Evolutionary conservation across 2,329 filamentous ascomycete genomes (phyloP), one percentile per base, ranked within the genome.

Genomic region (Epichloe typhina): DNA sequence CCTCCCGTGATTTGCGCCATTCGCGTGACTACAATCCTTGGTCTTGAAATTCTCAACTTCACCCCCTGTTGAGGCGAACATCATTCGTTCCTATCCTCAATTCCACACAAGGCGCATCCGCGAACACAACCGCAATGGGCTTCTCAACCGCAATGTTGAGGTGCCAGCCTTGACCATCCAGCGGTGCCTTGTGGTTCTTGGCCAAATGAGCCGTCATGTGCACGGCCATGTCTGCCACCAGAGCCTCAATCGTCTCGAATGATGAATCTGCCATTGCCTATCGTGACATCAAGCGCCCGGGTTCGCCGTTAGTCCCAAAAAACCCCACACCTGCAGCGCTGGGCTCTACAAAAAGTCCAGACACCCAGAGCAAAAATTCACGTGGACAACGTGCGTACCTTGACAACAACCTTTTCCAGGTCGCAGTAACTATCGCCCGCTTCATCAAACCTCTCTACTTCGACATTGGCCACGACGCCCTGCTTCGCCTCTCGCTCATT

Each of bases 81-180:
- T 61, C 56, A 15, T 61, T 55, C 4, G 62, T 65, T 39, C 59
- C 61, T 46, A 59, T 58, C 37, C 58, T 60, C 57, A 65, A 60
- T 62, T 88, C 83, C 5, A 89, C 80, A 4, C 75, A 73, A 0
- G 85, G 83, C 11, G 80, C 82, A 56, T 88, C 84, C 2, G 86
- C 86, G 58, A 84, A 78, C 0, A 80, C 76, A 19, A 89, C 82
- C 0, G 86, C 86, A 12, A 83, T 80, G 3, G 86, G 86, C 68
- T 89, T 89, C 65, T 82, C 80, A 48, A 89, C 68, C 23, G 71
- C 69, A 38, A 89, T 72, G 53, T 72, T 75, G 47, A 89, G 68
- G 52, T 72, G 72, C 66, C 76, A 75, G 13, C 69, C 68, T 19
- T 56, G 46, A 13, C 50, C 54, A 19, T 59, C 56, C 2, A n/a